These are phyloP conservation scores for Penicillium pulvis DNA, from an alignment of 495 filamentous ascomycete species.

Conservation along the genomic window DNA sequence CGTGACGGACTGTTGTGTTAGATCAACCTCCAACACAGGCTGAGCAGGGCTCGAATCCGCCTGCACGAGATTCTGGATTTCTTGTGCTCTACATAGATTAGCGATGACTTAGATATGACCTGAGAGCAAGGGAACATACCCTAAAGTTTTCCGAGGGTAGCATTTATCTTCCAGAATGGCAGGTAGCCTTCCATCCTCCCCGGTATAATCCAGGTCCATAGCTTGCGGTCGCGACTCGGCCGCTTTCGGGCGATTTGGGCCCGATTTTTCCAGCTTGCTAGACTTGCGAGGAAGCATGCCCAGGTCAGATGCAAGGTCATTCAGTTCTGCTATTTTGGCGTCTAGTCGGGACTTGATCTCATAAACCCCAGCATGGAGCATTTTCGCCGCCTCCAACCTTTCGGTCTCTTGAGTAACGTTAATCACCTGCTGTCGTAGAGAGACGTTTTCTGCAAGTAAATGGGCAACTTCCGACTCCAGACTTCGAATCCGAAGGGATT, in stretches of 20 bases:
- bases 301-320: conserved; percentile 62
- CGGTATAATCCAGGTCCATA: conserved; percentile 16
- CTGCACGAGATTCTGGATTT: conserved; percentile 47
- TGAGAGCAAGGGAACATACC: conserved; percentile 50
- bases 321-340: conserved; percentile 66
- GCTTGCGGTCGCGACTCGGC: conserved; percentile 18
- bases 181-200: conserved; percentile 68
- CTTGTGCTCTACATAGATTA: conserved; percentile 38
- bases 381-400: conserved; percentile 43
- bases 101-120: conserved; percentile 12
- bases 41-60: conserved; percentile 56
- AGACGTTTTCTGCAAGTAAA: conserved; percentile 83
- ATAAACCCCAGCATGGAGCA: conserved; percentile 55
- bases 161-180: conserved; percentile 82
- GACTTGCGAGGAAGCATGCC: conserved; percentile 50
- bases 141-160: conserved; percentile 72
- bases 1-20: conserved; percentile 38
- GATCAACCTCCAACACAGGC: conserved; percentile 35
- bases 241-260: conserved; percentile 21
- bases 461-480: conserved; percentile 84
- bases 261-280: conserved; percentile 22
- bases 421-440: conserved; percentile 76
- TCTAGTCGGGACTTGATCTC: conserved; percentile 71
- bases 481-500: conserved; percentile 83
- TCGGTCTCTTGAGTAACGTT: conserved; percentile 71